Conservation (phyloP, 2,329 filamentous ascomycete species). For the Lachnellula cervina region DNA sequence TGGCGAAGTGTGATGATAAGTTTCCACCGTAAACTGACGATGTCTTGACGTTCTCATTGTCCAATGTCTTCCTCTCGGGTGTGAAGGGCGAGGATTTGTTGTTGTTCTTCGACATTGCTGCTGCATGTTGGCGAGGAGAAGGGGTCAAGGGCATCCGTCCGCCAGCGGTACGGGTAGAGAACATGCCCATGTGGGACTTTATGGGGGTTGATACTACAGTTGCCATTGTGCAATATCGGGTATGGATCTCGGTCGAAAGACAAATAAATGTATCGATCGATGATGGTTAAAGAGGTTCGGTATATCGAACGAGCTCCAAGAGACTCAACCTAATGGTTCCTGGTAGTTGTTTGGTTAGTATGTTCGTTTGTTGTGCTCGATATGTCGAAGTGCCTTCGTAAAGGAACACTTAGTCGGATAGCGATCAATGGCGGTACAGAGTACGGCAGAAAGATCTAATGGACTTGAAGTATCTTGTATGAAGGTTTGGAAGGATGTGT, state of each 20-base stretch:
- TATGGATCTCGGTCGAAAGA: conserved; percentile 41
- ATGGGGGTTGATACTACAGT: conserved; percentile 82
- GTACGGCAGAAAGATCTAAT: conserved; percentile 46
- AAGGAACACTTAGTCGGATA: conserved; percentile 42
- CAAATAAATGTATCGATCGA: conserved; percentile 46
- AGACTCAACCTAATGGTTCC: conserved; percentile 57
- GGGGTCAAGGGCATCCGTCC: conserved; percentile 92
- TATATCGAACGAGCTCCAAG: conserved; percentile 51
- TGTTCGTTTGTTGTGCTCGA: conserved; percentile 42
- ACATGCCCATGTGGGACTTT: conserved; percentile 91
- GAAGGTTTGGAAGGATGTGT: conserved; percentile 18
- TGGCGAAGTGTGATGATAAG: conserved; percentile 72
- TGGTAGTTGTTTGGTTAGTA: conserved; percentile 46
- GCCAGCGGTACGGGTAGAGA: conserved; percentile 87
- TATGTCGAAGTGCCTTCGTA: conserved; percentile 43
- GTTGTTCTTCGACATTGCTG: conserved; percentile 48
- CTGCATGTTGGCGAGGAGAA: conserved; percentile 66
- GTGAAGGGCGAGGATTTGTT: conserved; percentile 71
- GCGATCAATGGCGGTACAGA: conserved; percentile 42
- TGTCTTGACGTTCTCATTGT: conserved; percentile 46
- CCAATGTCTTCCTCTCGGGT: conserved; percentile 56
- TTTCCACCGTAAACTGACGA: conserved; percentile 75
- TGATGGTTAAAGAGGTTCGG: conserved; percentile 27
- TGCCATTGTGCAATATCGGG: conserved; percentile 63
- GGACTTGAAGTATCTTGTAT: conserved; percentile 29